Conservation (phyloP, 1,284 basidiomycete species). For the Coniferiporia sulphurascens region DNA sequence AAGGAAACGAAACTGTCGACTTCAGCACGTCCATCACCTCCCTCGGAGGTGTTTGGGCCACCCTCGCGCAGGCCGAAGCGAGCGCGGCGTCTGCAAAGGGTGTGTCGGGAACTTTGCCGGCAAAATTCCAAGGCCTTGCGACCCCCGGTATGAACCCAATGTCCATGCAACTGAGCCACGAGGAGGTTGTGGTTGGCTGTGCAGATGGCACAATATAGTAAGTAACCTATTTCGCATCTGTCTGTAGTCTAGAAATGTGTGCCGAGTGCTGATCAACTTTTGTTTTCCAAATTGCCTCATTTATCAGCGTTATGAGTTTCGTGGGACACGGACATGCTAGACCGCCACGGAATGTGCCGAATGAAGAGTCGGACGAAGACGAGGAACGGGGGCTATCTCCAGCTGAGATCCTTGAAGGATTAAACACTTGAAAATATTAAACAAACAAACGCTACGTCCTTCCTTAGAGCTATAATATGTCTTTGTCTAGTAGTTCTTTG, state of each 20-base stretch:
- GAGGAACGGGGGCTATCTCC: not conserved
- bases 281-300: too few species aligned
- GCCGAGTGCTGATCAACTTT: not conserved
- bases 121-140: constrained; percentile 67
- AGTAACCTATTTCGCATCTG: constrained; percentile 30
- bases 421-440: not conserved
- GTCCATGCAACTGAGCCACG: constrained; percentile 83
- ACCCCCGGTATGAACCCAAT: constrained; percentile 84
- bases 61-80: constrained; percentile 41
- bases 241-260: not conserved
- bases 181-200: constrained; percentile 82
- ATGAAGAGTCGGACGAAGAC: not conserved
- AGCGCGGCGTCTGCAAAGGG: constrained; percentile 40
- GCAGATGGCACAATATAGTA: constrained; percentile 86
- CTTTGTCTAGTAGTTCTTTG: not conserved
- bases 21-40: constrained; percentile 57
- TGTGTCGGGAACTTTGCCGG: constrained; percentile 51
- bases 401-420: not conserved
- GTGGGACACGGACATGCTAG: constrained; percentile 58
- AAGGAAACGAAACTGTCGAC: constrained; percentile 40
- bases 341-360: not conserved
- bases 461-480: not conserved
- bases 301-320: constrained; percentile 64
- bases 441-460: not conserved
- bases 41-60: constrained; percentile 65